Conservation (phyloP, 805 yeast species). For the Grigorovia yakushimaensis region DNA sequence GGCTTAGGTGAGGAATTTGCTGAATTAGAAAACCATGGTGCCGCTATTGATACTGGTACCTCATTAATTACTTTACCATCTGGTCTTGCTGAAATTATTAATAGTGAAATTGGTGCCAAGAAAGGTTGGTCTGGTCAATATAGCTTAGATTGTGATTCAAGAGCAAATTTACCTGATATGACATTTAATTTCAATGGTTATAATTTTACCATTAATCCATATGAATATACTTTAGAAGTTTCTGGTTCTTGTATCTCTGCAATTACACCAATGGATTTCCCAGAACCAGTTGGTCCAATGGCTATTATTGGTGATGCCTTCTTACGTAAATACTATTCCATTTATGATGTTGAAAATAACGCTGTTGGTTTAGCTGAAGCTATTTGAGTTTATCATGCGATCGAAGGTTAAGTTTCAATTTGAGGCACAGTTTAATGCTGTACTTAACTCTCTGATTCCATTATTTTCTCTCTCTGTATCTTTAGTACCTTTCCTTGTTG, state of each 20-base stretch:
- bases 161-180: slow-evolving; percentile 81
- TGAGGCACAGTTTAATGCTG: neutral
- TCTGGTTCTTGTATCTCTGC: slow-evolving; percentile 95
- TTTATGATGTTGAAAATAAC: slow-evolving; percentile 81
- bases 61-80: slow-evolving; percentile 92
- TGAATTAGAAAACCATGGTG: slow-evolving; percentile 72
- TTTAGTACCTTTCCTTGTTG: neutral
- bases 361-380: slow-evolving; percentile 93
- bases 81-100: slow-evolving; percentile 88
- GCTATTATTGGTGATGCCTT: slow-evolving; percentile 97
- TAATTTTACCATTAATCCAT: slow-evolving; percentile 82
- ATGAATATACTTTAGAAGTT: slow-evolving; percentile 89
- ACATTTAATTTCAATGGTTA: slow-evolving; percentile 83
- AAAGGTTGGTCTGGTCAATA: slow-evolving; percentile 98
- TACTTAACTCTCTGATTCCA: neutral
- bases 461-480: neutral
- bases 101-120: slow-evolving; percentile 92
- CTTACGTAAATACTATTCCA: slow-evolving; percentile 88
- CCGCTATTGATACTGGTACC: slow-evolving; percentile 98
- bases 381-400: slow-evolving; percentile 30
- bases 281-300: slow-evolving; percentile 92
- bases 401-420: neutral
- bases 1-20: slow-evolving; percentile 91
- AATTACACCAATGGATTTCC: slow-evolving; percentile 95
- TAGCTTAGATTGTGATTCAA: slow-evolving; percentile 77